Evolutionary conservation across 2,329 filamentous ascomycete species (phyloP), one percentile per base, ranked within the genome.

Genomic region (Chaetomium olivaceum): DNA sequence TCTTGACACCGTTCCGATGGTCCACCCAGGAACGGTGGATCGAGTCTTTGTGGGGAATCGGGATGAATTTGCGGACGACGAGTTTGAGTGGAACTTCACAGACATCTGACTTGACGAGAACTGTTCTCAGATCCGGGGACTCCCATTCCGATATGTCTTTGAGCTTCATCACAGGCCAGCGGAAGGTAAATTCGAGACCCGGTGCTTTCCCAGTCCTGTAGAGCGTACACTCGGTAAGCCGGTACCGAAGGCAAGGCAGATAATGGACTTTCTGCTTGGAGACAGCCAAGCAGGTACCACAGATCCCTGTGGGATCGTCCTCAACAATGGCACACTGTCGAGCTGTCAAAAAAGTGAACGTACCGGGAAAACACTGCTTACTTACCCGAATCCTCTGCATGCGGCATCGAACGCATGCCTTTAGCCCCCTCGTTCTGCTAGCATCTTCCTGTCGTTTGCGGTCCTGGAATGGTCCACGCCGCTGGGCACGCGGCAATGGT

Each of bases 161-260:
- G 8, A 68, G 64, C 48, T 60, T 68, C 64, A 66, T 66, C 29
- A 62, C 61, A 1, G 64, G 61, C 67, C 67, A 68, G 4, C 67
- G 64, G 19, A 51, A 52, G n/a, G 60, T 66, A 29, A 64, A 68
- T 23, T 66, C 64, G 11, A 68, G 54, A 1, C 67, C 67, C 7
- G 61, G 64, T 4, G 61, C 57, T n/a, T 66, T 68, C 2, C 67
- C 67, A 0, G 55, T 64, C 14, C 67, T 56, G 43, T 64, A 68
- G 7, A 64, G 51, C 4, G 58, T 64, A 36, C 67, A 66, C 43
- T 64, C 64, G 11, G 64, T 66, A 9, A 68, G 51, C 8, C 64
- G 52, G n/a, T 64, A 50, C 8, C 67, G 64, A n/a, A 64, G 58
- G 43, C 67, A 68, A 2, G 61, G 64, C 19, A 66, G 55, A 23